Evolutionary conservation across 352 stramenopile species (phyloP).

Genomic region (Globisporangium polare): DNA sequence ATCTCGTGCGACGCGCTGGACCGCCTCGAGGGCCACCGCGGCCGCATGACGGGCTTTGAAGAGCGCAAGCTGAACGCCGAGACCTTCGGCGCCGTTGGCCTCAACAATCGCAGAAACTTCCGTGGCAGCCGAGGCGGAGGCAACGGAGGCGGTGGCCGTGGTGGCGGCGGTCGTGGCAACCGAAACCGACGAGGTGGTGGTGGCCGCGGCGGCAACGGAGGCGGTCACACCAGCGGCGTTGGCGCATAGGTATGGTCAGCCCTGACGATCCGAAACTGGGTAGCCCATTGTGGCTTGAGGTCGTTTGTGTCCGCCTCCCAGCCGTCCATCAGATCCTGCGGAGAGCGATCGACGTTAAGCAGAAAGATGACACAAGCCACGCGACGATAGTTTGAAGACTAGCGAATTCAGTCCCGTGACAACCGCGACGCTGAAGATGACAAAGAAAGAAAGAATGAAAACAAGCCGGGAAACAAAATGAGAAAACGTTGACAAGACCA

Average conservation of each 20-base stretch:
- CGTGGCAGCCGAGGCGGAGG: constrained; percentile 52
- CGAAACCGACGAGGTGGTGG: constrained; percentile 15
- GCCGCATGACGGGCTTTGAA: constrained; percentile 63
- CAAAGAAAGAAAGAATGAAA: not conserved
- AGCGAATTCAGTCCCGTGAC: not conserved
- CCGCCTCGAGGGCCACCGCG: constrained; percentile 63
- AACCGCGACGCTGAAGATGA: not conserved
- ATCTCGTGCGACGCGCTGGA: constrained; percentile 88
- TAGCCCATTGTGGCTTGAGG: too few relatives aligned
- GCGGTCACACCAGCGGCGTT: constrained; percentile 29
- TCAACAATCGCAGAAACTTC: constrained; percentile 84
- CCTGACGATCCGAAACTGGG: too few relatives aligned
- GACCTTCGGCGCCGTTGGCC: constrained; percentile 81
- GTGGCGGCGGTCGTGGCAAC: constrained; percentile 27
- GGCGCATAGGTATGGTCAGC: constrained; percentile 7
- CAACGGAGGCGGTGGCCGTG: constrained; percentile 23
- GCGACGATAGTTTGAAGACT: not conserved
- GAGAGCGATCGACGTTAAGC: too few relatives aligned
- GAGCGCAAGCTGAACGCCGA: constrained; percentile 88
- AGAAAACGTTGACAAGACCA: constrained; percentile 6
- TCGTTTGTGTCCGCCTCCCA: too few relatives aligned
- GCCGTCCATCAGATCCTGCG: too few relatives aligned
- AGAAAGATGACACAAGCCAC: too few relatives aligned
- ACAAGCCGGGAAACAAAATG: not conserved
- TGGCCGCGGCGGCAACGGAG: constrained; percentile 24